Evolutionary conservation across 805 yeast species (phyloP), one percentile per base, ranked within the genome.

Genomic region (Starmerella kuoi): DNA sequence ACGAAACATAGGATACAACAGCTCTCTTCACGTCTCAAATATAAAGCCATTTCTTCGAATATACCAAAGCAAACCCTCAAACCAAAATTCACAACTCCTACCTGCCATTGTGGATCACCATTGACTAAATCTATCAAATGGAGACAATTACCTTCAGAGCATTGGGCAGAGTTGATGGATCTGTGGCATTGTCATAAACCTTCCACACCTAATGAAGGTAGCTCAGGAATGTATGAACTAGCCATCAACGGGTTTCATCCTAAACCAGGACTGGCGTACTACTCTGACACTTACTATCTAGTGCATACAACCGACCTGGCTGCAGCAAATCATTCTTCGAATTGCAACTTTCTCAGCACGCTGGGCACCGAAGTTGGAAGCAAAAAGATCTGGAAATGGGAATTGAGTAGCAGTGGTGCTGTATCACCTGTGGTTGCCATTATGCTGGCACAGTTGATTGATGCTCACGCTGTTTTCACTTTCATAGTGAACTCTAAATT

Each of bases 91-190:
- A 22, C 17, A 18, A 36, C 40, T n/a, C 44, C 37, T 7, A 22
- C 4, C 19, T 37, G 41, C 33, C 15, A 6, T 3, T 17, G 28
- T 34, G 46, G 48, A 3, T 24, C 18, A 25, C 32, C 25, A 25
- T 32, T 41, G 28, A 32, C 22, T 17, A 20, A n/a, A 26, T 24
- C 20, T 24, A 38, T 27, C 19, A 24, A 7, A 12, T 59, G 58
- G 59, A 53, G 56, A 37, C 82, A 82, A 30, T 73, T 88, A 77
- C 98, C 98, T 0, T 80, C 94, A 1, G 96, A 86, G 55, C 66
- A 74, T 37, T 88, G 98, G 98, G 75, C 79, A 12, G 98, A 88
- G 57, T 64, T 91, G 71, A 80, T 88, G 94, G 97, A 88, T 44
- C 81, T 80, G 50, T 88, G 98, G 98, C 96, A 88, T 58, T 88